A percentile compares a stretch with the other conserved stretches of the same genome.
Evolutionary conservation across 495 filamentous ascomycete genomes (phyloP).

Genomic region (Tuber magnatum): DNA sequence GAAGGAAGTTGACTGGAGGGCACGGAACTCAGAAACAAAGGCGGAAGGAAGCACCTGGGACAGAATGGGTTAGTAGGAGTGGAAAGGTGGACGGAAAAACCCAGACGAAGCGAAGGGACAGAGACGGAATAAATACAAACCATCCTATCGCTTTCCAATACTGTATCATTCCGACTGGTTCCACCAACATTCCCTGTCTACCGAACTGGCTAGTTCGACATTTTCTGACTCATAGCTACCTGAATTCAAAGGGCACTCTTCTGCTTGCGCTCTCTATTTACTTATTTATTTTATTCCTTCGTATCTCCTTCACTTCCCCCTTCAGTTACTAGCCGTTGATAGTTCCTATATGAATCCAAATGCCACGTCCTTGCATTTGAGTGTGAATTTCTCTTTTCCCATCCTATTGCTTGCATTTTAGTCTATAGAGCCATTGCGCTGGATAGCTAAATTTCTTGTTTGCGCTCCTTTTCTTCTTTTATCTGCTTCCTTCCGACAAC

Average conservation of each 20-base stretch:
- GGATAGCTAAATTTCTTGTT: not conserved
- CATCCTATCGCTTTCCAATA: not conserved
- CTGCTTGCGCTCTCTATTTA: not conserved
- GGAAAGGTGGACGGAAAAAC: not conserved
- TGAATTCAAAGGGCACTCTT: not conserved
- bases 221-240: not conserved
- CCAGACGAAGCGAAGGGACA: not conserved
- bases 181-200: not conserved
- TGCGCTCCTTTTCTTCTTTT: not conserved
- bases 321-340: not conserved
- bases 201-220: not conserved
- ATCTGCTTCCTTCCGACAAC: not conserved
- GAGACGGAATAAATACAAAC: not conserved
- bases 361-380: not conserved
- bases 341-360: not conserved
- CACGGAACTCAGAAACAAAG: not conserved
- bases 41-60: not conserved
- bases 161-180: not conserved
- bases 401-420: not conserved
- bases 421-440: not conserved
- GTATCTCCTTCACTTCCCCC: not conserved
- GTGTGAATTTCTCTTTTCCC: not conserved
- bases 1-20: not conserved
- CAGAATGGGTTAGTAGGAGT: not conserved
- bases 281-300: not conserved